Evolutionary conservation across 768 basidiomycete genomes (phyloP), one percentile per base, ranked within the genome.

Genomic region (Lentinula lateritia): DNA sequence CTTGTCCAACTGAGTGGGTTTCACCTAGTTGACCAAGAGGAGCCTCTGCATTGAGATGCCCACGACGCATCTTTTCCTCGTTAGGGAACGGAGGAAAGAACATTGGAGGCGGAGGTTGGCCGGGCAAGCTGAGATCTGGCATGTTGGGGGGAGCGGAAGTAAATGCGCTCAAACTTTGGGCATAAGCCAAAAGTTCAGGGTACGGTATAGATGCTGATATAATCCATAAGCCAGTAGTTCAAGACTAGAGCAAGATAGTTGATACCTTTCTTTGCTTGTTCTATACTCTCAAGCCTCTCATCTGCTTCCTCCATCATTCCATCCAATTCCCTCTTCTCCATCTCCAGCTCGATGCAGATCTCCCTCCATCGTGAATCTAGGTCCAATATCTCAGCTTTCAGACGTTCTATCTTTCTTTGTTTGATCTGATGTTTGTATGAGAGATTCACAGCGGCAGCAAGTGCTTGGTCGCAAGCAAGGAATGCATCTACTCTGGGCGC

Each of bases 21-120:
- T 93, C 92, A 42, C 90, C 92, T 52, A 89, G 79, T 48, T 84
- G 72, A 5, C 88, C 92, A 61, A 93, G 79, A 0, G 90, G 92
- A 32, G 87, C 88, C 71, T 92, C 90, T 20, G 85, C 86, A 68
- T 89, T 92, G 72, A 93, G 82, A 61, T 82, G 81, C 1, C 92
- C 92, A 28, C 87, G 81, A 56, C 92, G 86, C 90, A 94, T 92
- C 73, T 92, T 93, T 71, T 93, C 92, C 74, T 93, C 92, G 68
- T 92, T 93, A 0, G 92, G 92, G 72, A 93, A 94, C 10, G 93
- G 93, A 41, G 92, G 92, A 75, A 93, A 92, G 80, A 94, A 93
- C 45, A 91, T 69, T 16, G 88, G 89, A 16, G 87, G 86, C 0
- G 89, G 88, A 10, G 86, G 86, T 66, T 89, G 90, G 8, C 88